Base-by-base conservation (phyloP, 1,284 basidiomycete species). In the Cryptococcus sp. region DNA sequence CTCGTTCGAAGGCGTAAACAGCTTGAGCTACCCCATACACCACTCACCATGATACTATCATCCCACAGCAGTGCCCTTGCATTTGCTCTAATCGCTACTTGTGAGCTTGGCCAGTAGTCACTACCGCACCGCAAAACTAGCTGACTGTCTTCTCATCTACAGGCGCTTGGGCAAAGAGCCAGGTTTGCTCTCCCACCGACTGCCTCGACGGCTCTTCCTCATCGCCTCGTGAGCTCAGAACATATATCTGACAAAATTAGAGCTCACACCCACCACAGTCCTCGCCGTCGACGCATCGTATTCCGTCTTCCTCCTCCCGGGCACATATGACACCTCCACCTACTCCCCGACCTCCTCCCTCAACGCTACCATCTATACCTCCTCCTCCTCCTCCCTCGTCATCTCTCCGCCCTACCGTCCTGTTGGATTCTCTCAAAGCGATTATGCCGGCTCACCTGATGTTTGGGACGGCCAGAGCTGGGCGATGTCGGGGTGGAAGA, bases 361-460 rank as follows among this genome's bases (percentile, higher is more conserved):
- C 36, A 66, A 66, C 40, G 55, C 60, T 39, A 55, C 59, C 2
- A 60, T 61, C 44, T 52, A 55, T 2, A 52, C 38, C 12, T 40
- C 44, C 8, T 33, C 48, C 8, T 33, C 48, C 15, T 40, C 40
- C 2, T 39, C 47, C 1, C 37, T 62, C 3, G 52, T 46, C n/a
- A 56, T 75, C 21, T 49, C 57, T 1, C 56, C 51, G 4, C 71
- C 73, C 0, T 39, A 54, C 12, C 15, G 23, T 2, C 69, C 71
- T 2, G 46, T 70, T 11, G 48, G 61, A 4, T 73, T 69, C 51
- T 28, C 48, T 1, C 35, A 36, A 0, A 21, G 37, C 0, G 15
- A 28, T 12, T 72, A 69, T 47, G n/a, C 40, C 12, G 65, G 65
- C 4, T 18, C 16, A 16, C 33, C 51, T 0, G 39, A 43, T 4